Base-by-base conservation (phyloP, 345 rosid species). In the Geranium brycei region DNA sequence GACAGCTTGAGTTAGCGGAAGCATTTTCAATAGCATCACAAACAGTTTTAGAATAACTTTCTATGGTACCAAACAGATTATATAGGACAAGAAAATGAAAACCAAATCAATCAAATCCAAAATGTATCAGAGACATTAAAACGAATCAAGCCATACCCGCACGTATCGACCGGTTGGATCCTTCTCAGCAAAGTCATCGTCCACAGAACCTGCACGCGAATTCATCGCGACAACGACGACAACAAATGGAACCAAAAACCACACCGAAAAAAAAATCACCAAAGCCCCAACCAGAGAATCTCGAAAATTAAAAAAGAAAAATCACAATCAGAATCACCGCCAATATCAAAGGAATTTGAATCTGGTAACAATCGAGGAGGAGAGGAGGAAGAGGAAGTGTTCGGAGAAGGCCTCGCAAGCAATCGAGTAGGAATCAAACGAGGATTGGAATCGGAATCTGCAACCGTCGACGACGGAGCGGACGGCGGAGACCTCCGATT, bases 101-200 rank as follows among this genome's bases (percentile, higher is more conserved):
- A 55, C 1, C 8, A 55, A 47, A 5, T 59, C 19, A 11, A 60
- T 60, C 7, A 60, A 60, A 53, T 7, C 41, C 53, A 47, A 47
- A 13, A 13, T 47, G 11, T 4, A 35, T 35, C 10, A 35, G 10
- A 35, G 15, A 59, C 18, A 35, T 53, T 0, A 7, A 55, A 47
- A 3, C 47, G 17, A 3, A 30, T 31, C 7, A 60, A 60, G 57
- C 5, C 76, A 59, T 77, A 86, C 92, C 83, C 92, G 82, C 65
- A 77, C 63, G 70, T 84, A 86, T 1, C 89, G 85, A 41, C 87
- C 84, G 28, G 87, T 66, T 1, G 89, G 92, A 72, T 86, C 92
- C 71, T 75, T 84, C 66, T 86, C 92, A 7, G 63, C 82, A 68
- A 83, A 77, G 3, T 72, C 85, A 15, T 69, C 79, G 41, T 35